phyloP scores from a whole-genome alignment of 2,329 filamentous ascomycete genomes.

The Aureobasidium sp. region DNA sequence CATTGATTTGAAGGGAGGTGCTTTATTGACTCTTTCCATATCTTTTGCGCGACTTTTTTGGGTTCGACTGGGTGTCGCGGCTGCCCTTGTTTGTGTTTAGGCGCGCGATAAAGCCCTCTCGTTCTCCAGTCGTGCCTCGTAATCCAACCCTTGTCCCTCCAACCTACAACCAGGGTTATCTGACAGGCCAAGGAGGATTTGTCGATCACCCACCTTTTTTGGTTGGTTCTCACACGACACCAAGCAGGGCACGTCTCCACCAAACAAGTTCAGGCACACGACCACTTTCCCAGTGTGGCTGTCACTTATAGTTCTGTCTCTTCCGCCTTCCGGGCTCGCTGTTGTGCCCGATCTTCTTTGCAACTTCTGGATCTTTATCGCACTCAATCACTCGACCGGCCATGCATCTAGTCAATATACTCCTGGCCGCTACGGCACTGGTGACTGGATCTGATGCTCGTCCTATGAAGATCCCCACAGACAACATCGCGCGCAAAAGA shows the following conservation, averaged over 20 bases:
- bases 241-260: neutral
- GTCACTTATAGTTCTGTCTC: neutral
- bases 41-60: conserved; percentile 2
- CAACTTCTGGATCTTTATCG: neutral
- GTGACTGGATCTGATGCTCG: neutral
- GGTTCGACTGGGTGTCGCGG: neutral
- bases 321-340: neutral
- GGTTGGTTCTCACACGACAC: conserved; percentile 6
- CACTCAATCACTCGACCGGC: neutral
- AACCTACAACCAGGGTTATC: conserved; percentile 1
- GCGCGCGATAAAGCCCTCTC: neutral
- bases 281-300: neutral
- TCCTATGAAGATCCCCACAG: conserved; percentile 3
- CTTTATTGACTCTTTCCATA: neutral
- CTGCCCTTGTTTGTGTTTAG: neutral
- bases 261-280: conserved; percentile 9
- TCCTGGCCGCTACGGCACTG: conserved; percentile 1
- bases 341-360: neutral
- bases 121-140: neutral
- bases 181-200: neutral
- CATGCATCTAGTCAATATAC: neutral
- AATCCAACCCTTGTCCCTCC: conserved; percentile 9
- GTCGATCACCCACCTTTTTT: conserved; percentile 3
- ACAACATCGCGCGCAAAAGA: conserved; percentile 17
- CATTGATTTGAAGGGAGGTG: neutral